Evolutionary conservation across 495 filamentous ascomycete genomes (phyloP).

Genomic region (Geoglossum glabrum): DNA sequence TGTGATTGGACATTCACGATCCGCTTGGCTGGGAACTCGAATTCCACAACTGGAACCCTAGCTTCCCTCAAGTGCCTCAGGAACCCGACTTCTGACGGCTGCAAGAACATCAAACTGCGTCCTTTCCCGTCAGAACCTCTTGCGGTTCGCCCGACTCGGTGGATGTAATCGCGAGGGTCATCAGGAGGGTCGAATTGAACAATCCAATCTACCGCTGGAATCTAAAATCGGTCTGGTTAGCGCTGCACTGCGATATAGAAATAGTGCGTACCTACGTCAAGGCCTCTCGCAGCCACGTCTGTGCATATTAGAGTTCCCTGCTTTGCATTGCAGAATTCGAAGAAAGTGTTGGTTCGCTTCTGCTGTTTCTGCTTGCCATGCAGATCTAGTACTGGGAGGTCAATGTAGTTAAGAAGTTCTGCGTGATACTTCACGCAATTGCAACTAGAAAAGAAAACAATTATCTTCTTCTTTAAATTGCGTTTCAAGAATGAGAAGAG

Average conservation of each 20-base stretch:
- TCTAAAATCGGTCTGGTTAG: conserved; percentile 25
- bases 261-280: conserved; percentile 43
- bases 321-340: conserved; percentile 90
- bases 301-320: conserved; percentile 87
- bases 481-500: conserved; percentile 92
- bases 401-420: conserved; percentile 89
- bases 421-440: conserved; percentile 88
- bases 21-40: conserved; percentile 82
- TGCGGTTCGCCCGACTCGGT: conserved; percentile 89
- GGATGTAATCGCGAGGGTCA: conserved; percentile 84
- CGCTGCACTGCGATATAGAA: neutral
- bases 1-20: conserved; percentile 89
- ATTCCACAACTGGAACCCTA: conserved; percentile 83
- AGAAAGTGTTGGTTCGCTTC: conserved; percentile 92
- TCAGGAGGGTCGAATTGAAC: conserved; percentile 90
- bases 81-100: conserved; percentile 84
- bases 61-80: conserved; percentile 80
- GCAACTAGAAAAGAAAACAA: conserved; percentile 91
- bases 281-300: conserved; percentile 80
- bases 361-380: conserved; percentile 97
- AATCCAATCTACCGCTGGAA: conserved; percentile 87
- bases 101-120: conserved; percentile 71
- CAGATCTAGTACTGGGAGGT: conserved; percentile 68
- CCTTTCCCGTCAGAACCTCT: conserved; percentile 71
- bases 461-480: conserved; percentile 82